Evolutionary conservation across 345 rosid genomes (phyloP).

Genomic region (Citrus cavaleriei): DNA sequence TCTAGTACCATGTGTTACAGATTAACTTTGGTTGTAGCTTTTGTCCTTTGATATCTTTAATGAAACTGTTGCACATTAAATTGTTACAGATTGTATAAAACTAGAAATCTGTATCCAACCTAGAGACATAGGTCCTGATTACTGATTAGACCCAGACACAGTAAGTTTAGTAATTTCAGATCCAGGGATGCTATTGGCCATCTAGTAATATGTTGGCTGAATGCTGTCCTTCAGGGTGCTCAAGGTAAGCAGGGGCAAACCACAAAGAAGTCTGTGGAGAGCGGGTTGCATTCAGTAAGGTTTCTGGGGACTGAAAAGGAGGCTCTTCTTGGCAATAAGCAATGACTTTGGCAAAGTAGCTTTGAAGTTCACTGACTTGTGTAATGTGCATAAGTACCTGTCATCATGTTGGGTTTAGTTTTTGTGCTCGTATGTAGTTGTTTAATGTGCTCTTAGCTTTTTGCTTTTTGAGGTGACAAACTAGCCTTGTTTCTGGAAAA

Average conservation of each 20-base stretch:
- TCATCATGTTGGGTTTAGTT: background rate
- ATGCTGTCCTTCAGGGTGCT: slow-evolving; percentile 21
- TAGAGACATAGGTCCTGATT: background rate
- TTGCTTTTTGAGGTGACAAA: background rate
- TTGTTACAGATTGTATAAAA: background rate
- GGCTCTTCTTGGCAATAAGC: background rate
- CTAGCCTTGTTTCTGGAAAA: background rate
- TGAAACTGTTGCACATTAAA: too few species aligned
- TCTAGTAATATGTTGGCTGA: background rate
- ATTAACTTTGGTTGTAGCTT: too few species aligned
- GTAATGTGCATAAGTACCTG: background rate
- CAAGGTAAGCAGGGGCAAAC: slow-evolving; percentile 33
- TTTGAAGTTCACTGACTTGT: background rate
- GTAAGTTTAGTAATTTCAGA: background rate
- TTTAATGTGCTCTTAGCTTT: background rate
- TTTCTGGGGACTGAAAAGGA: slow-evolving; percentile 5
- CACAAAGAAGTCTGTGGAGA: slow-evolving; percentile 7
- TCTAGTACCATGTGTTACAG: too few species aligned
- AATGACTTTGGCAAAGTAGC: background rate
- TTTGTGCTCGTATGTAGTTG: background rate
- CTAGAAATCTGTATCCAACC: background rate
- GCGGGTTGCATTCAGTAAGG: background rate
- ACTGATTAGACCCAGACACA: background rate
- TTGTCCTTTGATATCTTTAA: too few species aligned
- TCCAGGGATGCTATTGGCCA: background rate